Percentiles rank a stretch among this genome's conserved stretches.
phyloP scores from a whole-genome alignment of 2,329 filamentous ascomycete genomes.

The Pyricularia pennisetigena region DNA sequence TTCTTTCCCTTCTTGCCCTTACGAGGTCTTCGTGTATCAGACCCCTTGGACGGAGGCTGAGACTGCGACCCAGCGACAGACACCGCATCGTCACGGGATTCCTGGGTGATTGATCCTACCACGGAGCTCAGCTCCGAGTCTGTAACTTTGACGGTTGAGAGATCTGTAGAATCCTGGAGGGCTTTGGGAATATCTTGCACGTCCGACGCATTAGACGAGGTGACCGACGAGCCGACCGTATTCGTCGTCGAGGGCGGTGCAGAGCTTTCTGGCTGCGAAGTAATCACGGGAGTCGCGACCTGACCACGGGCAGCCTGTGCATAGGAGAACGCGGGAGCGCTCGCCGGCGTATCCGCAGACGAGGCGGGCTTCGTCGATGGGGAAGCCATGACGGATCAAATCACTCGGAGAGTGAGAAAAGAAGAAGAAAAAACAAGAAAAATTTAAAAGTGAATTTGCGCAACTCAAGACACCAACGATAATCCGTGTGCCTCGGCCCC shows the following conservation, averaged over 20 bases:
- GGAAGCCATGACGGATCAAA: not conserved
- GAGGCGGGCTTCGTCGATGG: slow-evolving; percentile 1
- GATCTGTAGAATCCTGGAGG: slow-evolving; percentile 13
- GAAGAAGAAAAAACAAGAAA: not conserved
- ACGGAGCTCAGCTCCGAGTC: slow-evolving; percentile 18
- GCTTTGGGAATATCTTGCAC: slow-evolving; percentile 15
- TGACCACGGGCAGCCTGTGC: slow-evolving; percentile 89
- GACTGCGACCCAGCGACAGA: slow-evolving; percentile 9
- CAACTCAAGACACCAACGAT: not conserved
- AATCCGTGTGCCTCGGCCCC: slow-evolving; percentile 6
- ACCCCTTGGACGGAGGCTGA: slow-evolving; percentile 19
- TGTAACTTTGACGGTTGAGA: slow-evolving; percentile 13
- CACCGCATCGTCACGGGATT: slow-evolving; percentile 8
- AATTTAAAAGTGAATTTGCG: not conserved
- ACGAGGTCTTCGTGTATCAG: slow-evolving; percentile 51
- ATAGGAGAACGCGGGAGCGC: slow-evolving; percentile 69
- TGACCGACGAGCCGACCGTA: slow-evolving; percentile 17
- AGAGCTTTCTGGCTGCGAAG: slow-evolving; percentile 19
- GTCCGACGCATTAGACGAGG: slow-evolving; percentile 27
- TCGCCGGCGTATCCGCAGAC: slow-evolving; percentile 32
- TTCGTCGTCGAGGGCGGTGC: slow-evolving; percentile 21
- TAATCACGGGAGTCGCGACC: slow-evolving; percentile 30
- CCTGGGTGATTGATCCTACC: slow-evolving; percentile 16
- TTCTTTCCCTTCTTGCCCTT: slow-evolving; percentile 53
- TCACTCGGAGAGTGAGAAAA: not conserved